Percentiles rank a stretch among this genome's conserved stretches.
Evolutionary conservation across 2,329 filamentous ascomycete genomes (phyloP).

Genomic region (Rhexocercosporidium sp.): DNA sequence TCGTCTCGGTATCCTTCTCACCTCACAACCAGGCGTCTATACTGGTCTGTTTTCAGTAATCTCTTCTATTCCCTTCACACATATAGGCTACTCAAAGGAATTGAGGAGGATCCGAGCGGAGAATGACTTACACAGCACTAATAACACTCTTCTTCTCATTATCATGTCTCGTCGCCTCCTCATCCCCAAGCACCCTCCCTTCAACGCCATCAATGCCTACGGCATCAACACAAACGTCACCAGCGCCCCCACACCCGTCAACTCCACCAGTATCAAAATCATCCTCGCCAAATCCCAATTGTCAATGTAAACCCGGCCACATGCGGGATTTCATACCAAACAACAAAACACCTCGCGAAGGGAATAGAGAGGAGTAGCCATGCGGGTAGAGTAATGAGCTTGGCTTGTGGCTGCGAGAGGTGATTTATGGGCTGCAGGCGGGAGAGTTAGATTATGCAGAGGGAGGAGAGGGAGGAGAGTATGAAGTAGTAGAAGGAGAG

Average conservation of each 20-base stretch:
- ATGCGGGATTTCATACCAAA: conserved; percentile 40
- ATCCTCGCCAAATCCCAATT: conserved; percentile 38
- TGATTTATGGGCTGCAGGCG: conserved; percentile 26
- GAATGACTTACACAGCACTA: conserved; percentile 29
- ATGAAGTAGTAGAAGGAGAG: conserved; percentile 43
- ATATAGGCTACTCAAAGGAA: no score
- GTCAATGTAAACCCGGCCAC: conserved; percentile 40
- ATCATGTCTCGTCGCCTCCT: conserved; percentile 39
- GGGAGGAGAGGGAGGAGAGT: conserved; percentile 37
- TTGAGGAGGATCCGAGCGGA: not conserved
- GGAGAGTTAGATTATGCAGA: conserved; percentile 28
- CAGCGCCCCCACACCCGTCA: conserved; percentile 25
- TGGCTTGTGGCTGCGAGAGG: conserved; percentile 28
- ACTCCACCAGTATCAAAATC: conserved; percentile 35
- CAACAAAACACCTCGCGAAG: conserved; percentile 37
- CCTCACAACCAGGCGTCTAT: not conserved
- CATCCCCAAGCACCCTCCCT: conserved; percentile 24
- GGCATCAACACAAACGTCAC: conserved; percentile 37
- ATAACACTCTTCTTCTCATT: conserved; percentile 29
- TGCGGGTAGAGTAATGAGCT: conserved; percentile 26
- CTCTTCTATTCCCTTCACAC: not conserved
- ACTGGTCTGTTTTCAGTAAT: not conserved
- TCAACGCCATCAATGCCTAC: conserved; percentile 38
- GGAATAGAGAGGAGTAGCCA: conserved; percentile 31
- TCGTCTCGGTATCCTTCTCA: not conserved